Evolutionary conservation across 2,329 filamentous ascomycete species (phyloP), one percentile per base, ranked within the genome.

Genomic region (Scleromitrula shiraiana): DNA sequence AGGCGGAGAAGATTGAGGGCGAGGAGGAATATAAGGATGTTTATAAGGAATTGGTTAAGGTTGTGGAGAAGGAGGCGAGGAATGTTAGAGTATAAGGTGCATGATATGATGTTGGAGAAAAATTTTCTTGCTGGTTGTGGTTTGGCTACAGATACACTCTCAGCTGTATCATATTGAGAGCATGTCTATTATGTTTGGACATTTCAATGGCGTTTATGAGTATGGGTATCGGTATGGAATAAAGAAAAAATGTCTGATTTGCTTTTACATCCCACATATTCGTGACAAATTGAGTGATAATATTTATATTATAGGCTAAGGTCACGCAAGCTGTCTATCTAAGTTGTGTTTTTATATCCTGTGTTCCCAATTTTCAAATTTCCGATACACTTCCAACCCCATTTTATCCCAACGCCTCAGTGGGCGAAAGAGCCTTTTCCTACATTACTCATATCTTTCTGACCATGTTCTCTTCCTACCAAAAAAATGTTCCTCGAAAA

Each of bases 31-130:
- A 82, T 59, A 70, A 69, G 55, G 79, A 83, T 61, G 71, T 73
- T 38, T 85, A 83, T 67, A 75, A 77, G 63, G 76, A 82, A 49
- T 69, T 84, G 50, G 73, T 80, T 56, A 83, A 83, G 73, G 69
- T 80, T 41, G 74, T 79, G 47, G 74, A 82, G 70, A 83, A 83
- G 71, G 78, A 83, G 72, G 72, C 71, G 59, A 67, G 69, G 56
- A 79, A 75, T 50, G 62, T 65, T n/a, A 54, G 61, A 47, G 57
- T 64, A 36, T 65, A 55, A 53, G 41, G 22, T 19, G 29, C 46
- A 30, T 23, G 35, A 15, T 17, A 26, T 20, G 27, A 15, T 15
- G 15, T 26, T 23, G 24, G 20, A 19, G 15, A 22, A 26, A 38
- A 47, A 35, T 35, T 38, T 38, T 24, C 14, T 35, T 43, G 33